Conservation (phyloP, 257 asterid genomes). For the Ocimum tenuiflorum region DNA sequence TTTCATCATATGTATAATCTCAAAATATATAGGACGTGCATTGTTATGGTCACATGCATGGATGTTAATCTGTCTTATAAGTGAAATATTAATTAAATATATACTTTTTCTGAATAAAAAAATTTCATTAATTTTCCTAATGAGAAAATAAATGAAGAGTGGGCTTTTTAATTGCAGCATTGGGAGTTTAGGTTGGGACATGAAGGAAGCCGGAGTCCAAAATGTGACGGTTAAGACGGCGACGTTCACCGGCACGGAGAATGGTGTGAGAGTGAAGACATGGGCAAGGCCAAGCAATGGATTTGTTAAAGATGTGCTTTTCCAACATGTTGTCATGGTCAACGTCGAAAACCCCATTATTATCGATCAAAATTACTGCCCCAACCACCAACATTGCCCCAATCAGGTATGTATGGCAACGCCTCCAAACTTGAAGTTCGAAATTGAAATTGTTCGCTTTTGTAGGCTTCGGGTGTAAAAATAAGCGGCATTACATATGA, state of each 20-base stretch:
- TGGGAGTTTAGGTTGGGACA: constrained; percentile 52
- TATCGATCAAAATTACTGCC: constrained; percentile 59
- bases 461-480: constrained; percentile 34
- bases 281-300: constrained; percentile 65
- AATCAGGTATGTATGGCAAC: constrained; percentile 26
- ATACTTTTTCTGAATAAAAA: no score
- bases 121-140: no score
- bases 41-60: background rate
- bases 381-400: constrained; percentile 31
- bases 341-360: constrained; percentile 52
- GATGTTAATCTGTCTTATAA: no score
- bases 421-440: no score
- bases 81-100: constrained; percentile 37
- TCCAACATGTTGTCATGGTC: constrained; percentile 33
- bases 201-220: constrained; percentile 49
- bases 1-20: background rate
- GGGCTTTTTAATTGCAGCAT: constrained; percentile 29
- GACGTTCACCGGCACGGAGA: constrained; percentile 41
- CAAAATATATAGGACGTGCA: background rate
- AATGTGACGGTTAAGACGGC: constrained; percentile 43
- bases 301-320: constrained; percentile 34
- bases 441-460: background rate
- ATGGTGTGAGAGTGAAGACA: constrained; percentile 55
- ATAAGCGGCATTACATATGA: constrained; percentile 34
- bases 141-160: no score